A percentile compares a stretch with the other conserved stretches of the same genome.
phyloP scores from a whole-genome alignment of 2,329 filamentous ascomycete species.

The Colletotrichum viniferum region DNA sequence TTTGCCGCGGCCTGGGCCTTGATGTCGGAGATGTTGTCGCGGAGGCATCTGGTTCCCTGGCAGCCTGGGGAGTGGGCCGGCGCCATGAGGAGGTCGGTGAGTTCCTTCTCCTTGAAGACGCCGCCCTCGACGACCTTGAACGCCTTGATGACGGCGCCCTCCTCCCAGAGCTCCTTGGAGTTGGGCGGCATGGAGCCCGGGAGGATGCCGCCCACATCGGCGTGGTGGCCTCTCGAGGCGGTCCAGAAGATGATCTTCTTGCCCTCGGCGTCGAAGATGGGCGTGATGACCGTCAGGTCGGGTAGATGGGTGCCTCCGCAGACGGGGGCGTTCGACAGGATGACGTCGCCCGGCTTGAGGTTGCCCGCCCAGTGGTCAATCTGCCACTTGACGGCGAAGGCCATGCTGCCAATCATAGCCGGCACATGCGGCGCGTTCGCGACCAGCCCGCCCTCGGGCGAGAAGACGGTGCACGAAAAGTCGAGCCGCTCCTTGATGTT shows the following conservation, averaged over 20 bases:
- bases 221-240: conserved; percentile 74
- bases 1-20: conserved; percentile 89
- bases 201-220: conserved; percentile 80
- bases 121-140: conserved; percentile 78
- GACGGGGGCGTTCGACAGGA: conserved; percentile 36
- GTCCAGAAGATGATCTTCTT: conserved; percentile 45
- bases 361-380: conserved; percentile 60
- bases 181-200: conserved; percentile 85
- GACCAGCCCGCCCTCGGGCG: conserved; percentile 73
- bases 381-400: conserved; percentile 75
- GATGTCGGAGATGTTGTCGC: conserved; percentile 84
- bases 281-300: conserved; percentile 41
- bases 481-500: conserved; percentile 84
- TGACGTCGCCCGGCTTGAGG: conserved; percentile 38
- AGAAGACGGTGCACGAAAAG: conserved; percentile 82
- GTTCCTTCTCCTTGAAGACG: conserved; percentile 77
- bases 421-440: conserved; percentile 79
- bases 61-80: conserved; percentile 78
- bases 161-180: conserved; percentile 68
- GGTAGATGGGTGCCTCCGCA: conserved; percentile 43
- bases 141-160: conserved; percentile 67
- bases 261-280: conserved; percentile 46
- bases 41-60: conserved; percentile 77
- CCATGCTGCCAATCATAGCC: conserved; percentile 79
- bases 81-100: conserved; percentile 73